These are phyloP conservation scores for Yamadazyma dushanensis DNA, from an alignment of 1,139 yeast species.

Conservation along the genomic window DNA sequence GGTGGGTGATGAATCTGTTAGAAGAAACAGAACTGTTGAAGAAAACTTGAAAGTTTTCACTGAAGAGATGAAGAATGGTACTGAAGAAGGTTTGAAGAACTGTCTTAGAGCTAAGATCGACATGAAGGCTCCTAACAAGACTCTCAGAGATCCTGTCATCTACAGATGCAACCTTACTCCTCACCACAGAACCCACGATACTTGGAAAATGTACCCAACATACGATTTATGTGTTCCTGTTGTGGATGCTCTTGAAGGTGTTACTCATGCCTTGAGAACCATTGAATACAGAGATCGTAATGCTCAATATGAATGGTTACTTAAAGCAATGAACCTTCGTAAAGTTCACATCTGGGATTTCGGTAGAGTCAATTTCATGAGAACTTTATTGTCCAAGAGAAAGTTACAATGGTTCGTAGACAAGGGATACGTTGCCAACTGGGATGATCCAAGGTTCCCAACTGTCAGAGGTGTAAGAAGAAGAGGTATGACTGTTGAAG, in stretches of 20 bases:
- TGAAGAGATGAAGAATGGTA: conserved; percentile 88
- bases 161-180: conserved; percentile 96
- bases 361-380: conserved; percentile 91
- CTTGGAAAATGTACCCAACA: conserved; percentile 96
- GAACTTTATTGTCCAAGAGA: conserved; percentile 93
- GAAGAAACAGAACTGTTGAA: conserved; percentile 89
- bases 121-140: conserved; percentile 84
- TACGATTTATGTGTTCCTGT: conserved; percentile 98
- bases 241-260: conserved; percentile 93
- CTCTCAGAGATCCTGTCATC: conserved; percentile 94
- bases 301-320: conserved; percentile 96
- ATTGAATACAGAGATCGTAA: conserved; percentile 98
- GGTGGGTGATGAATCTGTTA: conserved; percentile 88
- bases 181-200: conserved; percentile 90
- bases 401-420: conserved; percentile 98
- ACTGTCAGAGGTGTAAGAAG: conserved; percentile 98
- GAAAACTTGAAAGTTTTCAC: conserved; percentile 84
- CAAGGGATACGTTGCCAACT: conserved; percentile 76
- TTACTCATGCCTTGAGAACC: conserved; percentile 95
- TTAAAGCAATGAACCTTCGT: conserved; percentile 75
- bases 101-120: conserved; percentile 96
- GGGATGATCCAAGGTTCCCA: conserved; percentile 99
- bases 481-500: conserved; percentile 99
- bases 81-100: conserved; percentile 84
- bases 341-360: conserved; percentile 97